A percentile compares a stretch with the other conserved stretches of the same genome.
phyloP scores from a whole-genome alignment of 1,284 basidiomycete species.

The Porogramme epimiltina region DNA sequence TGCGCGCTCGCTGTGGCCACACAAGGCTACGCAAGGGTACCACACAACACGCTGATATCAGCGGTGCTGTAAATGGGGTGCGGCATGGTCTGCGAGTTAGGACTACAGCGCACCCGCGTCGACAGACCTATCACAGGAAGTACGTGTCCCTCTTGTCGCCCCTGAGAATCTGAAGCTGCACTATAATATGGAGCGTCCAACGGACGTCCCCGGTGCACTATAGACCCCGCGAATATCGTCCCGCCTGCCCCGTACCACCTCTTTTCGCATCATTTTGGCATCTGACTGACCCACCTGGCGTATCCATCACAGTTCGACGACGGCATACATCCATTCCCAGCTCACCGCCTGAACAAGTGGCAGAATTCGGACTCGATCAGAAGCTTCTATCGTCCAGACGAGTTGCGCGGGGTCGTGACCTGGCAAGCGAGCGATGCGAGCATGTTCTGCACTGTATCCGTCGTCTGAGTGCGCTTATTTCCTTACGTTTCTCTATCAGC shows the following conservation, averaged over 20 bases:
- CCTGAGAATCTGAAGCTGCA: no score
- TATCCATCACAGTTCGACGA: constrained; percentile 62
- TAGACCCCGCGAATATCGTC: no score
- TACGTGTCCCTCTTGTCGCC: constrained; percentile 30
- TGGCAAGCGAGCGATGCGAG: constrained; percentile 83
- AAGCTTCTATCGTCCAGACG: constrained; percentile 76
- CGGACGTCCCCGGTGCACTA: no score
- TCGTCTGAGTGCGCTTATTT: constrained; percentile 63
- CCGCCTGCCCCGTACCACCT: no score
- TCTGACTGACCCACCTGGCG: not conserved
- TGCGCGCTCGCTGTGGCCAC: no score
- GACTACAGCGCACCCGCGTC: constrained; percentile 68
- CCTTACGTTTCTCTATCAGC: no score
- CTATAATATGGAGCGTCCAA: no score
- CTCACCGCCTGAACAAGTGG: constrained; percentile 72
- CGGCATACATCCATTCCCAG: constrained; percentile 70
- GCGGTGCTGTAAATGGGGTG: constrained; percentile 82
- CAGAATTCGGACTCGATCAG: constrained; percentile 76
- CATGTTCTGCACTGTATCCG: constrained; percentile 73
- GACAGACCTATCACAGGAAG: constrained; percentile 74
- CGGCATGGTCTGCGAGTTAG: constrained; percentile 85
- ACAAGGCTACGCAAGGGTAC: constrained; percentile 74
- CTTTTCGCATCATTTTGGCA: no score
- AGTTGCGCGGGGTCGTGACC: constrained; percentile 72
- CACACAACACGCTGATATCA: constrained; percentile 83